Evolutionary conservation across 352 stramenopile species (phyloP), one percentile per base, ranked within the genome.

Genomic region (Phytophthora tentaculata): DNA sequence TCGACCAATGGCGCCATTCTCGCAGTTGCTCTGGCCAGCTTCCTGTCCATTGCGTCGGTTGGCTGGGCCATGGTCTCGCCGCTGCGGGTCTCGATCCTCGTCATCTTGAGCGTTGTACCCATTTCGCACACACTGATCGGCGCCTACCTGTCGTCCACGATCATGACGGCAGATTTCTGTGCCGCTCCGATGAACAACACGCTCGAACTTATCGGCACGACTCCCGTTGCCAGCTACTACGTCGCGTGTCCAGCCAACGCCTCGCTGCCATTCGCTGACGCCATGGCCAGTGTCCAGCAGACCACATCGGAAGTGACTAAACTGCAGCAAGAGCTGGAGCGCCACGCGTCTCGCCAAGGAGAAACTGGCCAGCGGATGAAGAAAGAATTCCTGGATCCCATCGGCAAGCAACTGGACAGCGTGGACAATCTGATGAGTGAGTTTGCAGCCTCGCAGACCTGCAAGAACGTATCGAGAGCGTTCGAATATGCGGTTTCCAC

Each of bases 151-250:
- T 87, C 84, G 61, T 88, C 84, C 41, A 91, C 84, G 32, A 89
- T 95, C 64, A 80, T 93, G 77, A 91, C 85, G 35, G 81, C 87
- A 19, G 87, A 95, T 66, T 93, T 93, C 48, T 95, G 87, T 44
- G 83, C 82, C 20, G 83, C 83, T 1, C 87, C 87, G 0, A 64
- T 83, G 57, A 90, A 90, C 64, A 90, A 76, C 54, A 92, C 87
- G 3, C 52, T 79, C 19, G 79, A 63, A 47, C 76, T 95, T 12
- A 64, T 95, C 52, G 80, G 80, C 29, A 66, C 74, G 20, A 86
- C 77, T 26, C 71, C 79, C 0, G 55, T 77, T 12, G 69, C 83
- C 10, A 73, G 72, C 60, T 95, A 91, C 71, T 95, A 88, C 52
- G 41, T 93, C 19, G 67, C 83, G 41, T 95, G 87, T 54, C 80